Evolutionary conservation across 345 rosid species (phyloP), one percentile per base, ranked within the genome.

Genomic region (Carallia pectinifolia): DNA sequence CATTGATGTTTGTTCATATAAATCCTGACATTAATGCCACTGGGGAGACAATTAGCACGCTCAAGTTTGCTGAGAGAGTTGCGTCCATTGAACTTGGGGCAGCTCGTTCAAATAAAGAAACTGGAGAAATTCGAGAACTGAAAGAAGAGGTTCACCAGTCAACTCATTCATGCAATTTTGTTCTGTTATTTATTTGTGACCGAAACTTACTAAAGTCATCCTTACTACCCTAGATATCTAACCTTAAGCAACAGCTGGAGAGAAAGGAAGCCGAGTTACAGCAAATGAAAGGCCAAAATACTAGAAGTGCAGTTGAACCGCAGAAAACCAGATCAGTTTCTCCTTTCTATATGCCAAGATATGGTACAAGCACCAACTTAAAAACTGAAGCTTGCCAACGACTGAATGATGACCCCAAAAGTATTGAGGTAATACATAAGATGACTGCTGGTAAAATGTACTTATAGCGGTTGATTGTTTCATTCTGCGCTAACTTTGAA

Each of bases 21-120:
- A 95, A 87, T 73, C 97, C 99, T 13, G 98, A 95, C 77, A 74
- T 85, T 40, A 85, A 88, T 77, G 83, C 96, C 34, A 71, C 85
- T 76, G 96, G 97, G 5, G 99, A 95, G 85, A 95, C 99, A 6
- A 77, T 95, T 37, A 95, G 99, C 73, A 95, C 99, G 0, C 94
- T 95, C 50, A 92, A 95, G 83, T 95, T 95, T 70, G 97, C 97
- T 1, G 98, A 95, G 84, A 86, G 99, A 72, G 99, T 92, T 64
- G 90, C 99, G 2, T 85, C 97, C 30, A 85, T 95, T 40, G 99
- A 95, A 72, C 94, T 95, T 7, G 99, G 99, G 23, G 97, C 99
- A 61, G 99, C 99, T 73, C 77, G 84, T 61, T 82, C 97, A 16
- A 95, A 95, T 79, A 95, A 92, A 74, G 99, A 95, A 83, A 88